Base-by-base conservation (phyloP, 1,139 yeast genomes). In the Pichiaceae sp. region DNA sequence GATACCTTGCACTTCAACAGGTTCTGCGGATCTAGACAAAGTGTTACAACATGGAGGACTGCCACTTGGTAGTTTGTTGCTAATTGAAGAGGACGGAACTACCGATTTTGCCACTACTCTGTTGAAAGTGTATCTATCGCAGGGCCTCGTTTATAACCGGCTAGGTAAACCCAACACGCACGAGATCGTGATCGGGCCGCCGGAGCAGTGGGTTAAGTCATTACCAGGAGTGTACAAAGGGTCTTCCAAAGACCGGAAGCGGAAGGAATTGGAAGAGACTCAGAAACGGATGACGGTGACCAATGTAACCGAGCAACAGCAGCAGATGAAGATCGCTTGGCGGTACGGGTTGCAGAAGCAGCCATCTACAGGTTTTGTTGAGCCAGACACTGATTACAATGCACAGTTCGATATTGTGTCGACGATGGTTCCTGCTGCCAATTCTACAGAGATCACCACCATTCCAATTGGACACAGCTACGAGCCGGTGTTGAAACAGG, bases 61-160 rank as follows among this genome's bases (percentile, higher is more conserved):
- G 14, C 97, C 97, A 1, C 50, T 85, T 15, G 95, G 96, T 1
- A 60, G 70, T 12, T 69, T 84, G 5, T 54, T 87, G 31, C 57
- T 89, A 15, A 55, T 91, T 3, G 91, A 86, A 54, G 98, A 91
- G 54, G 71, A 76, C 12, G 94, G 95, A 0, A 79, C 93, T 14
- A 89, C 98, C 0, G 97, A 91, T 53, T 91, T 87, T 54, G 70
- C 83, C 3, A 72, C 87, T n/a, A 78, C 84, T 11, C 49, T 91
- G 29, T 56, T 79, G 28, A 74, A 91, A 44, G 66, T 77, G 3
- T 84, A 78, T 64, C 78, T 85, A 1, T 71, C 95, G 0, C 94
- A 85, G 54, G 95, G 96, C 11, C 62, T 87, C 3, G 53, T 76
- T 2, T 95, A 89, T 39, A 72, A 72, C 48, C 63, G 95, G 42